Evolutionary conservation across 2,329 filamentous ascomycete species (phyloP).

Genomic region (Cordyceps pruinosa): DNA sequence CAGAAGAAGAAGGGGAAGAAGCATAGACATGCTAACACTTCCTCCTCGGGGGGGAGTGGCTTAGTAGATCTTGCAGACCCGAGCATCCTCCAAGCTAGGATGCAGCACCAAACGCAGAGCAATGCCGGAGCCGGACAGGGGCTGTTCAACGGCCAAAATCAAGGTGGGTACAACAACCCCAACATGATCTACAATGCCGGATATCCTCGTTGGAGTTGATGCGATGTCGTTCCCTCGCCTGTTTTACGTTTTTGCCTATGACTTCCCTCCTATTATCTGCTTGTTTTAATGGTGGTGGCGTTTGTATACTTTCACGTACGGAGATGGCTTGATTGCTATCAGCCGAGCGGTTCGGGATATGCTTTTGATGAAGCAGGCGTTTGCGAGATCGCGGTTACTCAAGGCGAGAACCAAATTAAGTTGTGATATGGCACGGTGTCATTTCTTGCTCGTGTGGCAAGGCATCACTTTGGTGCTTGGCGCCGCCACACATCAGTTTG

Average conservation of each 20-base stretch:
- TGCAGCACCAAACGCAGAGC: conserved; percentile 81
- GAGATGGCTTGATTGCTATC: conserved; percentile 19
- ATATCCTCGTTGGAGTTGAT: conserved; percentile 55
- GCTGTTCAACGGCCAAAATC: conserved; percentile 77
- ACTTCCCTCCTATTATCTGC: conserved; percentile 15
- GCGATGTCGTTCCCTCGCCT: conserved; percentile 15
- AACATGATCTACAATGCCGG: conserved; percentile 75
- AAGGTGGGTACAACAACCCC: conserved; percentile 89
- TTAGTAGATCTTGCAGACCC: conserved; percentile 99
- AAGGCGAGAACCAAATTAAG: conserved; percentile 20
- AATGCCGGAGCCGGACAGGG: conserved; percentile 81
- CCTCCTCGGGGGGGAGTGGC: conserved; percentile 97
- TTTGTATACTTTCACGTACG: conserved; percentile 22
- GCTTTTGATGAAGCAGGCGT: conserved; percentile 27
- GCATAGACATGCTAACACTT: conserved; percentile 99
- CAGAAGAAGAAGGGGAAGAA: conserved; percentile 99
- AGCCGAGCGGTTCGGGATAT: conserved; percentile 23
- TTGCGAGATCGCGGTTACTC: conserved; percentile 23
- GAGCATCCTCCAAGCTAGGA: conserved; percentile 96
- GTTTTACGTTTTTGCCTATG: conserved; percentile 15
- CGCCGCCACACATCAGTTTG: not conserved
- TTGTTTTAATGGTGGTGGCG: conserved; percentile 22
- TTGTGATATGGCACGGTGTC: conserved; percentile 24
- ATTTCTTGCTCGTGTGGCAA: conserved; percentile 22
- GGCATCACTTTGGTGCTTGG: conserved; percentile 10